Evolutionary conservation across 164 flowering plant species (phyloP), one percentile per base, ranked within the genome.

Genomic region (Saururus chinensis): DNA sequence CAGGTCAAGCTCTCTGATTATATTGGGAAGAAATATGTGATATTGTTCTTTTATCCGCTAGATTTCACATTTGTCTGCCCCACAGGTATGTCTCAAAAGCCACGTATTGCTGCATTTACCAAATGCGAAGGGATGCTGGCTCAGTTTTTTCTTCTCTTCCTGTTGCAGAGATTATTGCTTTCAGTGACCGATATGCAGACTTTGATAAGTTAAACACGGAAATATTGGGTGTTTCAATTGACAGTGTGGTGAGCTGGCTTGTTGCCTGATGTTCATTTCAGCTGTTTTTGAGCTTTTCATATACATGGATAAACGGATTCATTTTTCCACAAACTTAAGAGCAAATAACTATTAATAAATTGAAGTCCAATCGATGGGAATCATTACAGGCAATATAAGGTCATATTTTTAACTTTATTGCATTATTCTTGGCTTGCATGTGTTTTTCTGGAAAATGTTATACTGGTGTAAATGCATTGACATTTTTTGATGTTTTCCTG

Each of bases 41-140:
- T 95, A 70, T 87, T 95, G 64, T 95, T 95, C 68, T 95, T 95
- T 88, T 95, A 95, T 64, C 99, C 97, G 8, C 67, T 88, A 80
- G 99, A 95, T 77, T 95, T 95, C 69, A 91, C 99, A 64, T 95
- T 91, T 77, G 99, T 91, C 70, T 95, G 99, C 66, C 97, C 49
- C n/a, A 93, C 97, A 71, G 97, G 99, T 90, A 60, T 66, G 85
- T 30, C 37, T 30, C 37, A 30, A 2, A 30, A 30, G 37, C 6
- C 37, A 2, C 6, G 6, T 30, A 30, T 2, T 30, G 37, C 37
- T 30, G 37, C 37, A 30, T 30, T 30, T 30, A 2, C 37, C 37
- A 30, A 30, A 30, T 30, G 37, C 6, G 37, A 30, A n/a, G 37
- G 37, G 6, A 2, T 6, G 6, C 37, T 30, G 37, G 6, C 37